phyloP scores from a whole-genome alignment of 140 eudicot genomes.

The Oenanthe javanica region DNA sequence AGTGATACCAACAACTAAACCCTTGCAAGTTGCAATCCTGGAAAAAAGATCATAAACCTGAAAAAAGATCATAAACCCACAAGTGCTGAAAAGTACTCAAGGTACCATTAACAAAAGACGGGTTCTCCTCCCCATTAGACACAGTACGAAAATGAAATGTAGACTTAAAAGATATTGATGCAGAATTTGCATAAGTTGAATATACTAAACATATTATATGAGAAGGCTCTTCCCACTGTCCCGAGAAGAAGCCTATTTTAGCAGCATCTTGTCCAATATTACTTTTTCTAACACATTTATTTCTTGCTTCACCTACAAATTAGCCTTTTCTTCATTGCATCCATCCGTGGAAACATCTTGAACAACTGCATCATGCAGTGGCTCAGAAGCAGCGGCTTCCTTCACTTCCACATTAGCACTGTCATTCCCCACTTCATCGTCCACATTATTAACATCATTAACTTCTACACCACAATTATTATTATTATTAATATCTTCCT shows the following conservation, averaged over 20 bases:
- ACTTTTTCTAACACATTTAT: conserved; percentile 5
- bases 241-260: background rate
- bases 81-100: background rate
- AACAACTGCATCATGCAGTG: conserved; percentile 13
- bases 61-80: background rate
- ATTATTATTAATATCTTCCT: conserved; percentile 8
- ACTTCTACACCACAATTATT: background rate
- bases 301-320: conserved; percentile 7
- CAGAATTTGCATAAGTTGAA: background rate
- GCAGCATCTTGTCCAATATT: background rate
- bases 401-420: conserved; percentile 13
- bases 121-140: background rate
- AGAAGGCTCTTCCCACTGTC: background rate
- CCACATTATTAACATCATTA: background rate
- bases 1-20: background rate
- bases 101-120: background rate
- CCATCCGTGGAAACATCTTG: conserved; percentile 12
- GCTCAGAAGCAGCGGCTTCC: background rate
- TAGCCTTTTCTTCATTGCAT: conserved; percentile 12
- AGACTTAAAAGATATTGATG: background rate
- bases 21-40: background rate
- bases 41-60: too few species aligned
- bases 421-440: conserved; percentile 10
- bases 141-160: background rate
- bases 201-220: background rate